These are phyloP conservation scores for Scedosporium boydii DNA, from an alignment of 2,329 filamentous ascomycete genomes.

Conservation along the genomic window DNA sequence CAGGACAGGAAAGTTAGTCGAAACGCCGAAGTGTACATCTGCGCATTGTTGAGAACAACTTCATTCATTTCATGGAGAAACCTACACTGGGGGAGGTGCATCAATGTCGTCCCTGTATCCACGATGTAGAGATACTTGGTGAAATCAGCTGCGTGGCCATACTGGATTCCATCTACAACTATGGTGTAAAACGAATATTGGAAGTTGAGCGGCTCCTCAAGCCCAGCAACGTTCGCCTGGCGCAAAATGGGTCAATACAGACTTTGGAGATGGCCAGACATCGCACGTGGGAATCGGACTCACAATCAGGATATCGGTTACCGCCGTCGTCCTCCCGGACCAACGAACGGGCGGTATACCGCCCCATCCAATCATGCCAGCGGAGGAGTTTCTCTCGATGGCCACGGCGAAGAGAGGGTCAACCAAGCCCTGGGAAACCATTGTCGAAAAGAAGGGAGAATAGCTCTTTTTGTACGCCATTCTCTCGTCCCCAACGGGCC, in stretches of 20 bases:
- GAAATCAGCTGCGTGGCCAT: slow-evolving; percentile 29
- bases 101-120: slow-evolving; percentile 42
- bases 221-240: slow-evolving; percentile 33
- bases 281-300: slow-evolving; percentile 14
- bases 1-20: background rate
- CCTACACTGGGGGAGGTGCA: slow-evolving; percentile 39
- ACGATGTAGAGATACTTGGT: slow-evolving; percentile 39
- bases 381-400: slow-evolving; percentile 35
- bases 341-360: slow-evolving; percentile 30
- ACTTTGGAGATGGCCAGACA: background rate
- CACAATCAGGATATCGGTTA: slow-evolving; percentile 35
- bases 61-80: background rate
- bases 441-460: slow-evolving; percentile 37
- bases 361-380: slow-evolving; percentile 36
- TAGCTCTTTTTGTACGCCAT: slow-evolving; percentile 31
- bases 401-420: slow-evolving; percentile 38
- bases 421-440: slow-evolving; percentile 34
- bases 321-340: slow-evolving; percentile 19
- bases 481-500: slow-evolving; percentile 26
- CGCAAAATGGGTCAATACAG: background rate
- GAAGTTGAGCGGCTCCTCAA: slow-evolving; percentile 10
- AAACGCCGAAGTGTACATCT: too few relatives aligned
- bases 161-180: slow-evolving; percentile 37
- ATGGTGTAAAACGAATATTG: slow-evolving; percentile 45
- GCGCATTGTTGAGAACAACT: background rate